Conservation (phyloP, 192 early-diverging fungal species). For the Martensiomyces pterosporus region DNA sequence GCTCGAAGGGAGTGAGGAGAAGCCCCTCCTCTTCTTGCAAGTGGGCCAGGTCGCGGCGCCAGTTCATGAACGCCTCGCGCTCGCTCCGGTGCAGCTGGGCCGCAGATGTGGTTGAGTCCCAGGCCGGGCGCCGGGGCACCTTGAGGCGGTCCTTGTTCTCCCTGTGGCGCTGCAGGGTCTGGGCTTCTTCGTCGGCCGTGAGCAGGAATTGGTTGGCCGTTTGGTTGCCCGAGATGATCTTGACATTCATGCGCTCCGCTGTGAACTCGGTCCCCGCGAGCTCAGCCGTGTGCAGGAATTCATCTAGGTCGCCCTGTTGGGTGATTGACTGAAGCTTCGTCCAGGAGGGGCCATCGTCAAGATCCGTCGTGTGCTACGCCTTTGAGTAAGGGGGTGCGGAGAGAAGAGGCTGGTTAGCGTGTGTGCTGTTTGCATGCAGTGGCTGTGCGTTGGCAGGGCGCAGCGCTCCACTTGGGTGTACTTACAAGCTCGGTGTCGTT, state of each 20-base stretch:
- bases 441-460: too few relatives aligned
- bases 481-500: constrained; percentile 45
- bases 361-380: constrained; percentile 86
- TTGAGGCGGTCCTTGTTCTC: constrained; percentile 71
- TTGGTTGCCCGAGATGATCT: constrained; percentile 67
- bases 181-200: constrained; percentile 70
- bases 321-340: constrained; percentile 91
- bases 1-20: constrained; percentile 95
- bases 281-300: constrained; percentile 90
- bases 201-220: constrained; percentile 78
- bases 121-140: constrained; percentile 84
- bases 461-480: too few relatives aligned
- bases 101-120: constrained; percentile 81
- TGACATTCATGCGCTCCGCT: constrained; percentile 69
- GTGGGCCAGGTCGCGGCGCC: constrained; percentile 81
- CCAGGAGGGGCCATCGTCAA: constrained; percentile 80
- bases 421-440: too few relatives aligned
- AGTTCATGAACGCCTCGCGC: constrained; percentile 83
- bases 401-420: too few relatives aligned
- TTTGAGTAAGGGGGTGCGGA: too few relatives aligned
- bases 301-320: constrained; percentile 94
- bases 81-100: constrained; percentile 77
- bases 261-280: constrained; percentile 94
- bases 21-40: constrained; percentile 92
- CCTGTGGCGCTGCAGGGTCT: constrained; percentile 71